Evolutionary conservation across 306 rosid genomes (phyloP).

Genomic region (Sicyos baderoa): DNA sequence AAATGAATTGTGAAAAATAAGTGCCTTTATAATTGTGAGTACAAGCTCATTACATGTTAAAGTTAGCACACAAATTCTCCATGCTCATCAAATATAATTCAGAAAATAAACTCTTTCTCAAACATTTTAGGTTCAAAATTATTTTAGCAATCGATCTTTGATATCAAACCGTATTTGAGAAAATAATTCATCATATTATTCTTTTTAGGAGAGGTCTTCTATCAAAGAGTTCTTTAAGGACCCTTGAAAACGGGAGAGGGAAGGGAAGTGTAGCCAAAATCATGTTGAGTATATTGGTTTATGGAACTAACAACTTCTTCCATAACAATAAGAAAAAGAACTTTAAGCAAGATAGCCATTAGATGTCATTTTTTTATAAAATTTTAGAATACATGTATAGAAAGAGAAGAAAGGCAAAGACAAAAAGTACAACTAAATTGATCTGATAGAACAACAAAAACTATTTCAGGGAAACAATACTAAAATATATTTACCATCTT

Average conservation of each 20-base stretch:
- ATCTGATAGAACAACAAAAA: background rate
- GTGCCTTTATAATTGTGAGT: background rate
- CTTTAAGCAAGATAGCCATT: background rate
- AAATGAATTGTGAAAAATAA: background rate
- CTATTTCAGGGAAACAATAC: background rate
- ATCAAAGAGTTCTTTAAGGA: background rate
- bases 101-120: conserved; percentile 4
- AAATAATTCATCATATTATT: background rate
- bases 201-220: background rate
- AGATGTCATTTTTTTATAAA: background rate
- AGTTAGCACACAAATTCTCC: background rate
- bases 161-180: conserved; percentile 8
- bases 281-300: background rate
- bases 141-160: background rate
- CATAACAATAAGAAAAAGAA: background rate
- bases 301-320: background rate
- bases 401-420: background rate
- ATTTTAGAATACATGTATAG: background rate
- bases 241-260: background rate
- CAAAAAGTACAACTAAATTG: background rate
- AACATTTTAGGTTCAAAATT: conserved; percentile 4
- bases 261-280: background rate
- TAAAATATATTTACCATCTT: conserved; percentile 59
- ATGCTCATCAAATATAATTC: background rate
- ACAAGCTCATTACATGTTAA: background rate